Conservation (phyloP, 192 early-diverging fungal species). For the Pecoramyces ruminantium region DNA sequence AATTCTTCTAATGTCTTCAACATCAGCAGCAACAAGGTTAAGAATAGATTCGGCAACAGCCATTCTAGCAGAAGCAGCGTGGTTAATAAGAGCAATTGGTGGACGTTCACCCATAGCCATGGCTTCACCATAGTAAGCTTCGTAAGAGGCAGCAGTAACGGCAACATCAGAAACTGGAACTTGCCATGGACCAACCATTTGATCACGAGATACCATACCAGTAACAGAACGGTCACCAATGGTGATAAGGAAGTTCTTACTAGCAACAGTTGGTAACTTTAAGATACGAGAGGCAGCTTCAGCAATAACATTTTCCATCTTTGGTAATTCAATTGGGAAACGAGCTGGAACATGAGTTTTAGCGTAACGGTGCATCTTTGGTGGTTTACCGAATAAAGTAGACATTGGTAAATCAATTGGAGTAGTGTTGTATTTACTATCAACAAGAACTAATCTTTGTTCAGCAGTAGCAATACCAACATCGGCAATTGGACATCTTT, state of each 20-base stretch:
- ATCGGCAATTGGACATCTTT: slow-evolving; percentile 79
- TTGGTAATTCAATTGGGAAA: background rate
- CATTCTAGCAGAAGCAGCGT: slow-evolving; percentile 88
- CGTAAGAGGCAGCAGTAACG: slow-evolving; percentile 67
- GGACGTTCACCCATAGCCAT: slow-evolving; percentile 98
- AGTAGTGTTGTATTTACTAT: slow-evolving; percentile 38
- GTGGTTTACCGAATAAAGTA: slow-evolving; percentile 90
- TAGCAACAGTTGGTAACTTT: slow-evolving; percentile 70
- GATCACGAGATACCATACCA: slow-evolving; percentile 87
- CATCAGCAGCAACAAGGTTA: slow-evolving; percentile 77
- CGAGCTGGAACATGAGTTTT: slow-evolving; percentile 13
- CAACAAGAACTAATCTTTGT: slow-evolving; percentile 59
- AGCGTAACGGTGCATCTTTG: slow-evolving; percentile 76
- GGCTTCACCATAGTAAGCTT: slow-evolving; percentile 67
- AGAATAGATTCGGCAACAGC: slow-evolving; percentile 86
- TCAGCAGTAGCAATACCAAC: slow-evolving; percentile 80
- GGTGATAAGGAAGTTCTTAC: slow-evolving; percentile 91
- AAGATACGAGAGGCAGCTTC: slow-evolving; percentile 64
- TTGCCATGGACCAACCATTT: slow-evolving; percentile 99
- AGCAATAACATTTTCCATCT: background rate
- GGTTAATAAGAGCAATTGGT: slow-evolving; percentile 62
- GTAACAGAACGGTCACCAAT: slow-evolving; percentile 95
- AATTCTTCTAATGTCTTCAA: slow-evolving; percentile 43
- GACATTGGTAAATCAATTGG: slow-evolving; percentile 94
- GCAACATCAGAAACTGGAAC: slow-evolving; percentile 94